Base-by-base conservation (phyloP, 176 grass and related monocot genomes). In the Eleusine indica region DNA sequence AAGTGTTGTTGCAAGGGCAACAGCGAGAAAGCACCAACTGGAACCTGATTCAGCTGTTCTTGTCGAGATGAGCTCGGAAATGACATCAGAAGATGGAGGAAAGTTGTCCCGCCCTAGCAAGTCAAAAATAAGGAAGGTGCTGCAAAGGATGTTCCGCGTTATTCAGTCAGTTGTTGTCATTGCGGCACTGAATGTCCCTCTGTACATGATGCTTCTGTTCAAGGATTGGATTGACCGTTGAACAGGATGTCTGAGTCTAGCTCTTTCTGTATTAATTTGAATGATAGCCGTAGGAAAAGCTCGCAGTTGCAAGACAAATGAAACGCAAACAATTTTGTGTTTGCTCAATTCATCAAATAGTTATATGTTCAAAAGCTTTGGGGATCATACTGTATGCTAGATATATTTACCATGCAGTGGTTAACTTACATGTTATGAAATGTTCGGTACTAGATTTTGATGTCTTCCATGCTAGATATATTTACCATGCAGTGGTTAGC, bases 141-240 rank as follows among this genome's bases (percentile, higher is more conserved):
- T 98, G 15, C 93, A 90, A 77, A 84, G 91, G 80, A 61, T 95
- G 80, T 84, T 98, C 83, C 93, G 96, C 56, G 93, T 98, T 17
- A 40, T 92, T 83, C 86, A 90, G 47, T 90, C 90, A 18, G n/a
- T 98, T 71, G 74, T 88, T 17, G 30, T 98, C 52, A 91, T 98
- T 57, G 91, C 91, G 21, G 80, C 83, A 29, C 69, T 98, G 75
- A 98, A 95, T 87, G 85, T 83, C n/a, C 96, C 93, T 83, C 77
- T 98, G 70, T 95, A 98, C 85, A 93, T 98, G 91, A 98, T 98
- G 96, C 87, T 98, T 65, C 87, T 98, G 41, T 98, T 98, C 86
- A 98, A 95, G 78, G 96, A 94, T 63, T 98, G 93, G 93, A 90
- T 95, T 70, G 93, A 94, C 63, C 86, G 69, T 51, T 98, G 82